Evolutionary conservation across 768 basidiomycete genomes (phyloP).

Genomic region (Trametes cingulata): DNA sequence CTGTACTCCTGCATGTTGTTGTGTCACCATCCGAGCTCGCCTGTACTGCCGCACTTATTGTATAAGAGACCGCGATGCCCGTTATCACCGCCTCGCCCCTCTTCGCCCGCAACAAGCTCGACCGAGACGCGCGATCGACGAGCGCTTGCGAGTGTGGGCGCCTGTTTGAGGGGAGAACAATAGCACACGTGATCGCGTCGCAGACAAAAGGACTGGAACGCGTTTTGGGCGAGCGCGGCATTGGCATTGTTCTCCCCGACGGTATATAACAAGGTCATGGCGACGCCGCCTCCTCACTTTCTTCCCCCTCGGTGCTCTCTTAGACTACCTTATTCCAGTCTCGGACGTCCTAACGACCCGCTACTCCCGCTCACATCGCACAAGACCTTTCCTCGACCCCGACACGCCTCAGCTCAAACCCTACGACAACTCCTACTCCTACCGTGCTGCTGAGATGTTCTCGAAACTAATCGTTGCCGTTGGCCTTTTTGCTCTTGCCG

Average conservation of each 20-base stretch:
- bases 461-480: constrained; percentile 25
- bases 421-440: background rate
- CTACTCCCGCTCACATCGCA: background rate
- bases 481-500: constrained; percentile 30
- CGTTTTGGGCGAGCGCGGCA: background rate
- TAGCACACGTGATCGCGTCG: constrained; percentile 22
- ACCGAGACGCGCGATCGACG: background rate
- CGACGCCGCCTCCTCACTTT: background rate
- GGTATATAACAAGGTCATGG: constrained; percentile 5
- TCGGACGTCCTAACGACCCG: background rate
- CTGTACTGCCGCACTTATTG: too few relatives aligned
- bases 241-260: constrained; percentile 11
- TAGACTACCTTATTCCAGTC: constrained; percentile 9
- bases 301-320: background rate
- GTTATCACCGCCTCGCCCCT: background rate
- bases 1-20: background rate
- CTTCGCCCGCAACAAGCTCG: background rate
- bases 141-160: constrained; percentile 1
- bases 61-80: background rate
- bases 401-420: background rate
- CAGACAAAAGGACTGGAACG: constrained; percentile 12
- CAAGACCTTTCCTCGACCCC: background rate
- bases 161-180: constrained; percentile 10
- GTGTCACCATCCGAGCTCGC: background rate
- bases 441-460: constrained; percentile 14